Conservation (phyloP, 345 rosid genomes). For the Bruguiera parviflora region DNA sequence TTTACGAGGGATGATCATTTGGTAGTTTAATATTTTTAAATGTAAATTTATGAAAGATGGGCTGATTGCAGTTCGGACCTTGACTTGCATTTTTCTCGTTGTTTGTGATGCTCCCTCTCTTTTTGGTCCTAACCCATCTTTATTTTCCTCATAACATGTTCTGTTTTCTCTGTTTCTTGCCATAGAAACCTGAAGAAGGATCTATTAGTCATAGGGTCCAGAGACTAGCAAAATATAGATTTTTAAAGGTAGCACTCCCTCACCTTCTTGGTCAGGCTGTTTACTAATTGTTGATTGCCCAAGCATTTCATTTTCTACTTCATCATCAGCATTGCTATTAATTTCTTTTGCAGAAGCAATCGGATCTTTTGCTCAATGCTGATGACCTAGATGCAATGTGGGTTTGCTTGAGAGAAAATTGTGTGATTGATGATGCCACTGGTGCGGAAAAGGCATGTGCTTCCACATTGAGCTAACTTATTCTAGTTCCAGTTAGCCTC, state of each 20-base stretch:
- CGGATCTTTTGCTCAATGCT: slow-evolving; percentile 87
- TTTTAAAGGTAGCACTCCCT: slow-evolving; percentile 54
- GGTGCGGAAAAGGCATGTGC: slow-evolving; percentile 91
- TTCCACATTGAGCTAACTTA: not conserved
- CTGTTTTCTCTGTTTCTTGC: slow-evolving; percentile 20
- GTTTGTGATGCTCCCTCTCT: no score
- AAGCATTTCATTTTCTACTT: not conserved
- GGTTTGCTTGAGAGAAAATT: slow-evolving; percentile 97
- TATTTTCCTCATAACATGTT: not conserved
- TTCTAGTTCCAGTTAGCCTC: no score
- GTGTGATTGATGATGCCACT: slow-evolving; percentile 97
- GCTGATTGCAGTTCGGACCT: not conserved
- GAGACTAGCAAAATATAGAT: slow-evolving; percentile 88
- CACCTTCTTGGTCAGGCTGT: not conserved
- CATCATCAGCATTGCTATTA: slow-evolving; percentile 8
- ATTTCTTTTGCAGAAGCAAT: slow-evolving; percentile 76
- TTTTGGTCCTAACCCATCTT: no score
- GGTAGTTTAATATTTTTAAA: no score
- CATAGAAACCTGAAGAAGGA: slow-evolving; percentile 98
- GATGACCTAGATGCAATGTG: slow-evolving; percentile 99
- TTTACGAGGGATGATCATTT: not conserved
- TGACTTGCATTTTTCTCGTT: no score
- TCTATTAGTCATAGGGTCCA: slow-evolving; percentile 94
- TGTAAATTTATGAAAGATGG: not conserved
- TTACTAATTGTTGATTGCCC: not conserved